These are phyloP conservation scores for Allantophomopsis cytisporea DNA, from an alignment of 2,329 filamentous ascomycete genomes.

Conservation along the genomic window DNA sequence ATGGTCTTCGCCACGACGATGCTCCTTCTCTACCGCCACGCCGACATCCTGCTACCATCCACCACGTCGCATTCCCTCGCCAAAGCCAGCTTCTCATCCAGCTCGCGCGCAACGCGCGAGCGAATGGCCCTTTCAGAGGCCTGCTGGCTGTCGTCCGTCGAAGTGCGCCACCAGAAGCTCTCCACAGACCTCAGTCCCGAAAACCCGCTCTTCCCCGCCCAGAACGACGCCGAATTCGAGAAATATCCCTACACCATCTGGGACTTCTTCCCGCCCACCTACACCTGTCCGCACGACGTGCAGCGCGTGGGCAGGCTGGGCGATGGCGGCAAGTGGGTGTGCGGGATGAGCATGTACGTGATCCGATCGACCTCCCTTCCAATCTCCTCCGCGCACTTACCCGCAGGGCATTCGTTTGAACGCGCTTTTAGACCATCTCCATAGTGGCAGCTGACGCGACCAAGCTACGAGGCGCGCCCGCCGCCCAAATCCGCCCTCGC, in stretches of 20 bases:
- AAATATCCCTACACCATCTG: constrained; percentile 21
- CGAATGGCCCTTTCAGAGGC: constrained; percentile 12
- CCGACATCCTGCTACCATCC: too few species aligned
- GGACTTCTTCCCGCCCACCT: constrained; percentile 25
- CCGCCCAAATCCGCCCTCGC: too few species aligned
- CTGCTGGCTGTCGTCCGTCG: constrained; percentile 10
- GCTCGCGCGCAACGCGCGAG: constrained; percentile 6
- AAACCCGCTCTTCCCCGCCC: constrained; percentile 13
- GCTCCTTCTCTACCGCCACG: constrained; percentile 7
- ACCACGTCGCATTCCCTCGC: too few species aligned
- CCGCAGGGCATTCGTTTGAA: too few species aligned
- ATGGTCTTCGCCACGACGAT: constrained; percentile 12
- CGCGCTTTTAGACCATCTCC: too few species aligned
- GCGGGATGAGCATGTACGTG: constrained; percentile 24
- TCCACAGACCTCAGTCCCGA: constrained; percentile 8
- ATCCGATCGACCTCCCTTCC: constrained; percentile 6
- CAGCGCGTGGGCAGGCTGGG: constrained; percentile 22
- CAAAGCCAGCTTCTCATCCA: constrained; percentile 1
- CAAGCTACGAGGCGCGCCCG: too few species aligned
- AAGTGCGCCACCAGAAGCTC: constrained; percentile 11
- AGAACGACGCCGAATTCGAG: constrained; percentile 7
- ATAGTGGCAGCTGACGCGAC: too few species aligned
- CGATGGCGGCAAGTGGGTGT: constrained; percentile 23
- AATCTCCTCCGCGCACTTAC: background rate
- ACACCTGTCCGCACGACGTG: constrained; percentile 25